These are phyloP conservation scores for Pugionium dolabratum DNA, from an alignment of 345 rosid genomes.

Conservation along the genomic window DNA sequence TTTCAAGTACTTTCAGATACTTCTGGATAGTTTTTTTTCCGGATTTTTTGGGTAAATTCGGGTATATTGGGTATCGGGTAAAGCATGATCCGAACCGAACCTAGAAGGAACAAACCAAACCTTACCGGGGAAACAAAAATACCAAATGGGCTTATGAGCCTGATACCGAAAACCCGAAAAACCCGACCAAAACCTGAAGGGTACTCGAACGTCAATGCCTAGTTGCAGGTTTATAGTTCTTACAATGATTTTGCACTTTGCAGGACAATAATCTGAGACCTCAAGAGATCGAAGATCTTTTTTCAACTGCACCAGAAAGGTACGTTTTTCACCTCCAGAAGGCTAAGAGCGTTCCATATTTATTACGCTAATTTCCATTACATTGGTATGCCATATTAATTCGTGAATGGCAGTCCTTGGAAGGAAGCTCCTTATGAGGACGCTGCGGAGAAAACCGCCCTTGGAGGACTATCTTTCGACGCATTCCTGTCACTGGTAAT, in stretches of 20 bases:
- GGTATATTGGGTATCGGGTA: too few relatives aligned
- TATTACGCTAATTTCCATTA: slow-evolving; percentile 6
- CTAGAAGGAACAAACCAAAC: too few relatives aligned
- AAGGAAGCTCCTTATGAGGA: slow-evolving; percentile 50
- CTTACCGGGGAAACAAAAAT: too few relatives aligned
- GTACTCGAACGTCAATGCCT: too few relatives aligned
- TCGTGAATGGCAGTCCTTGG: slow-evolving; percentile 42
- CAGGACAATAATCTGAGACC: slow-evolving; percentile 87
- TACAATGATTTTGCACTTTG: slow-evolving; percentile 36
- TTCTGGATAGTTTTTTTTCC: too few relatives aligned
- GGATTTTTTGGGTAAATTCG: too few relatives aligned
- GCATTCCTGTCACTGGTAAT: slow-evolving; percentile 89
- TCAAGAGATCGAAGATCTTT: slow-evolving; percentile 78
- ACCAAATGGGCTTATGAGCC: too few relatives aligned
- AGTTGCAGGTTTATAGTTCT: neutral
- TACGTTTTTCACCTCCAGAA: slow-evolving; percentile 31
- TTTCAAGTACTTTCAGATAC: too few relatives aligned
- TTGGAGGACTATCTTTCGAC: slow-evolving; percentile 77
- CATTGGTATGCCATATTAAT: slow-evolving; percentile 13
- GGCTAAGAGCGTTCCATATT: neutral
- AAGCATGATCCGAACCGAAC: too few relatives aligned
- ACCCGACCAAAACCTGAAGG: too few relatives aligned
- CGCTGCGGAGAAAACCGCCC: slow-evolving; percentile 83
- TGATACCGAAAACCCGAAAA: too few relatives aligned
- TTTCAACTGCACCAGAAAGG: slow-evolving; percentile 97